Conservation (phyloP, 352 stramenopile genomes). For the Pythium inflatum region DNA sequence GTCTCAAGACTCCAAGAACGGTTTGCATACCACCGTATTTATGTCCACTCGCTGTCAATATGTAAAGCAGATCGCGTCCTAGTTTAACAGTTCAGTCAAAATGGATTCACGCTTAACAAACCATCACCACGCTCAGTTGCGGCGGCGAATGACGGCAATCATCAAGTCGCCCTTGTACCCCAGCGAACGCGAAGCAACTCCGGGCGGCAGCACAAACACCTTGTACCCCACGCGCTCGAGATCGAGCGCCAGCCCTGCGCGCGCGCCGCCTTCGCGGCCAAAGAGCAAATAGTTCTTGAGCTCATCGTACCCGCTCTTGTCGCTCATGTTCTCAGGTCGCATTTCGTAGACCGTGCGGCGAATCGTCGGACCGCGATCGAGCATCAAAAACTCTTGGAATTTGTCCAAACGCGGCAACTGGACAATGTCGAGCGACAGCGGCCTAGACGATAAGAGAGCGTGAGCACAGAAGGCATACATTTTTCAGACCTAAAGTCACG, state of each 20-base stretch:
- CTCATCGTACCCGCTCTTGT: constrained; percentile 61
- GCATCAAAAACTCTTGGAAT: constrained; percentile 68
- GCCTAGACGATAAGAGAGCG: constrained; percentile 43
- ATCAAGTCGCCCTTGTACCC: constrained; percentile 75
- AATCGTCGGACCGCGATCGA: constrained; percentile 58
- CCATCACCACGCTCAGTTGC: constrained; percentile 11
- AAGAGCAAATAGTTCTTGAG: constrained; percentile 66
- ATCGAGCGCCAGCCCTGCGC: constrained; percentile 58
- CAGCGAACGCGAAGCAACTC: constrained; percentile 58
- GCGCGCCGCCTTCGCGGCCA: constrained; percentile 47
- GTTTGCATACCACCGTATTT: background rate
- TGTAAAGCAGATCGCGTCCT: background rate
- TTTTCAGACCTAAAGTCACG: constrained; percentile 17
- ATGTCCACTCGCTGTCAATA: background rate
- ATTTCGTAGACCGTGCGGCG: constrained; percentile 71
- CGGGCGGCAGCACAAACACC: constrained; percentile 76
- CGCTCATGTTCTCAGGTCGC: constrained; percentile 53
- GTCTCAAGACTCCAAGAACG: background rate
- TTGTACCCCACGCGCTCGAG: constrained; percentile 74
- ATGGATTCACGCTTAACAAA: too few species aligned
- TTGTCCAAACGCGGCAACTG: constrained; percentile 63
- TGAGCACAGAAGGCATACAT: constrained; percentile 17
- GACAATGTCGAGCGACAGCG: constrained; percentile 63
- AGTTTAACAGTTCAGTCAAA: background rate
- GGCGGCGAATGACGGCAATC: constrained; percentile 64